These are phyloP conservation scores for Blastosporella zonata DNA, from an alignment of 1,284 basidiomycete species.

Conservation along the genomic window DNA sequence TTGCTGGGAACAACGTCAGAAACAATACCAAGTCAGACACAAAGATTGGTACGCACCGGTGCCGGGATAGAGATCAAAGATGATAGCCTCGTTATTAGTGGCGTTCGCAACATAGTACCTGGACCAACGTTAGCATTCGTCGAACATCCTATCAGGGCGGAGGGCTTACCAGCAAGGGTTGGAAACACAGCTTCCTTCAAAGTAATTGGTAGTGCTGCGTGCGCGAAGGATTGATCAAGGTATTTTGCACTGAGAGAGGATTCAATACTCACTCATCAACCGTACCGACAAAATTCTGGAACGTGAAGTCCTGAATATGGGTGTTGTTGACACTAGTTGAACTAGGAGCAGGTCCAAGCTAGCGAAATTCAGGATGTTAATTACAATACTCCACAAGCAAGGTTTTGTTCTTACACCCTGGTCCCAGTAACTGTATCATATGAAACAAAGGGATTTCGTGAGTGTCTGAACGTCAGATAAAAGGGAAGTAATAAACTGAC, in stretches of 20 bases:
- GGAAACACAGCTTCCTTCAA: constrained; percentile 55
- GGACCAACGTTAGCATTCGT: background rate
- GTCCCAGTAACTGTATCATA: constrained; percentile 60
- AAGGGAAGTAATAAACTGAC: constrained; percentile 28
- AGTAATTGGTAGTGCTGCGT: constrained; percentile 39
- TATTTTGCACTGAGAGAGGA: background rate
- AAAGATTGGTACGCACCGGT: constrained; percentile 36
- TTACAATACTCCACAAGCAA: background rate
- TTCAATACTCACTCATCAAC: constrained; percentile 45
- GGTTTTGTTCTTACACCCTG: constrained; percentile 39
- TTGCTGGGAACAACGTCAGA: constrained; percentile 27
- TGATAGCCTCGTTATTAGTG: constrained; percentile 57
- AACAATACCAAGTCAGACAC: background rate
- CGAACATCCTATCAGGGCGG: background rate
- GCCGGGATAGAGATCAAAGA: constrained; percentile 53
- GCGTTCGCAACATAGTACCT: constrained; percentile 48
- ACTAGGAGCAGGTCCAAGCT: constrained; percentile 46
- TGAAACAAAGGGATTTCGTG: background rate
- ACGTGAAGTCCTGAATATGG: constrained; percentile 51
- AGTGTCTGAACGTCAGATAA: background rate
- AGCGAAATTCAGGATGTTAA: background rate
- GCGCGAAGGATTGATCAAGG: background rate
- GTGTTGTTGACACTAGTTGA: constrained; percentile 47
- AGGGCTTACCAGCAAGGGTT: constrained; percentile 50
- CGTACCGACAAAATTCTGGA: constrained; percentile 49